These are phyloP conservation scores for Cicer judaicum DNA, from an alignment of 306 rosid species.

Conservation along the genomic window DNA sequence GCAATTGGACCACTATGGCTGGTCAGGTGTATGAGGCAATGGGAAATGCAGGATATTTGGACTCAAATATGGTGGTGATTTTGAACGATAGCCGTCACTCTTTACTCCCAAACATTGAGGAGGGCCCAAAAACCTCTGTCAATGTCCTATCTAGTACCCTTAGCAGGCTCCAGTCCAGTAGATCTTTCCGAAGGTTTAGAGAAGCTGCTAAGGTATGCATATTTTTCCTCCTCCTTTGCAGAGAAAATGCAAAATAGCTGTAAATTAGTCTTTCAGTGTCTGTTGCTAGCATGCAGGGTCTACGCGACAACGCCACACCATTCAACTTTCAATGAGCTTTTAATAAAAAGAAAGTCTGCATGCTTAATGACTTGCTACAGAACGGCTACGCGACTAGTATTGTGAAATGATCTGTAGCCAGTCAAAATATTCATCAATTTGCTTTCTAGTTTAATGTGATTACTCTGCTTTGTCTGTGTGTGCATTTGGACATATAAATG, in stretches of 20 bases:
- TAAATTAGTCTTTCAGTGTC: conserved; percentile 18
- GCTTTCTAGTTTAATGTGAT: neutral
- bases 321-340: conserved; percentile 10
- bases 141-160: conserved; percentile 84
- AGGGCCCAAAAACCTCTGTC: conserved; percentile 72
- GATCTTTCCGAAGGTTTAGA: conserved; percentile 83
- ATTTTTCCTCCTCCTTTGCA: conserved; percentile 37
- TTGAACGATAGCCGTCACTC: conserved; percentile 88
- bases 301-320: conserved; percentile 8
- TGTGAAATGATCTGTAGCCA: conserved; percentile 27
- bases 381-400: conserved; percentile 14
- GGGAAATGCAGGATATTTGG: conserved; percentile 90
- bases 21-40: conserved; percentile 95
- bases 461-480: conserved; percentile 13
- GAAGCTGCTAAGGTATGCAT: conserved; percentile 88
- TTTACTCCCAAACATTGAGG: conserved; percentile 73
- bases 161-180: conserved; percentile 88
- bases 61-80: conserved; percentile 86
- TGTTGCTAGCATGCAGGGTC: conserved; percentile 30
- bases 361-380: neutral
- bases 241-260: conserved; percentile 20
- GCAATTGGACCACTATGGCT: conserved; percentile 83
- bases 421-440: neutral
- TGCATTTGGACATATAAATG: conserved; percentile 13
- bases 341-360: neutral